Percentiles rank a stretch among this genome's conserved stretches.
phyloP scores from a whole-genome alignment of 495 filamentous ascomycete genomes.

The Neurospora sp. region DNA sequence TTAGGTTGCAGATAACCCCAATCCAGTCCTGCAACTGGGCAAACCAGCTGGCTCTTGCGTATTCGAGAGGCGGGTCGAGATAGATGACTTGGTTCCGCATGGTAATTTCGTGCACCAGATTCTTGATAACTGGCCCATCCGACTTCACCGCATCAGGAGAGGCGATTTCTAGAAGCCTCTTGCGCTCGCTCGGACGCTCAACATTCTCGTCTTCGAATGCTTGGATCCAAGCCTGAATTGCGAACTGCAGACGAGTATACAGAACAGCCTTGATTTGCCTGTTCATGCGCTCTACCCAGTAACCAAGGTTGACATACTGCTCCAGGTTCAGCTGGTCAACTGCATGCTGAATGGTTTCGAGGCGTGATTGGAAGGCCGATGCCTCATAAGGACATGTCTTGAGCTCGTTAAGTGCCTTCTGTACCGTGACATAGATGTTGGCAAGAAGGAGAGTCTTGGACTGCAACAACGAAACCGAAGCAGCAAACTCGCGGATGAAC shows the following conservation, averaged over 20 bases:
- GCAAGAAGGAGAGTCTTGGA: slow-evolving; percentile 68
- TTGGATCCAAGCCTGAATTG: slow-evolving; percentile 73
- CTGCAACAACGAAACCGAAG: slow-evolving; percentile 74
- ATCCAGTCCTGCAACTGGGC: slow-evolving; percentile 88
- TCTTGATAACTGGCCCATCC: slow-evolving; percentile 49
- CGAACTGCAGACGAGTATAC: slow-evolving; percentile 63
- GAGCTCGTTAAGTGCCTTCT: slow-evolving; percentile 74
- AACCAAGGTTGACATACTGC: slow-evolving; percentile 80
- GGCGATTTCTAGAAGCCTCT: slow-evolving; percentile 28
- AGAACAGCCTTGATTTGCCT: slow-evolving; percentile 68
- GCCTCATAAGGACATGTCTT: slow-evolving; percentile 73
- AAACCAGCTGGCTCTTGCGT: slow-evolving; percentile 88
- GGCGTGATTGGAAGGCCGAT: slow-evolving; percentile 61
- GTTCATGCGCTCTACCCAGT: slow-evolving; percentile 84
- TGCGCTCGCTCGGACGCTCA: slow-evolving; percentile 35
- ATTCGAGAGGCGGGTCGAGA: slow-evolving; percentile 85
- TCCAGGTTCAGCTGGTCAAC: slow-evolving; percentile 95
- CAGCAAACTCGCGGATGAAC: slow-evolving; percentile 87
- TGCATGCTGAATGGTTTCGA: slow-evolving; percentile 74
- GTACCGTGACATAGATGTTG: slow-evolving; percentile 70
- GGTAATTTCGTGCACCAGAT: slow-evolving; percentile 77
- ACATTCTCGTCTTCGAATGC: slow-evolving; percentile 59
- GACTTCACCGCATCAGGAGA: slow-evolving; percentile 22
- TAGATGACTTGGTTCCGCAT: slow-evolving; percentile 97
- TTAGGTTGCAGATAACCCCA: slow-evolving; percentile 80